Evolutionary conservation across 2,329 filamentous ascomycete species (phyloP), one percentile per base, ranked within the genome.

Genomic region (Rhynchosporium graminicola): DNA sequence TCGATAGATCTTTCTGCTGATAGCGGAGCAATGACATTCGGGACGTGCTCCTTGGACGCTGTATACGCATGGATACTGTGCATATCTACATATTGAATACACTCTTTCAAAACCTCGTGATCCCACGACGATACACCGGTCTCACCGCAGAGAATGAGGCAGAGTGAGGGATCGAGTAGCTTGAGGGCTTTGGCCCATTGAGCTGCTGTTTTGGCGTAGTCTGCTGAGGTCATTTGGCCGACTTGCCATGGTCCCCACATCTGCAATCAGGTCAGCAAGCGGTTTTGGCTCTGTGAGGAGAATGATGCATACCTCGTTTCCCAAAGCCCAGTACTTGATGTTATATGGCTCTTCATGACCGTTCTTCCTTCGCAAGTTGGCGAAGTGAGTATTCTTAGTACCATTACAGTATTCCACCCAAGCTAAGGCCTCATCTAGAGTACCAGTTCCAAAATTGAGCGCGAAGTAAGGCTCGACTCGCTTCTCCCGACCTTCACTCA

Each of bases 321-420:
- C 91, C 31, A 95, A 83, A 1, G 89, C 90, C 91, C 91, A 95
- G 80, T 93, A 94, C 77, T 91, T 92, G 70, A 93, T 84, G 63
- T 87, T 87, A 77, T 94, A 94, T 4, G 91, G 91, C 76, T 92
- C 84, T 61, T 87, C 81, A 38, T 84, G 87, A 10, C 91, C 91
- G 76, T 95, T 88, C 69, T 88, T 82, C 12, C 91, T 83, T 38
- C 91, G 86, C 56, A 93, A 80, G 73, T 94, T 93, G 65, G 91
- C 91, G 74, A 92, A 95, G 79, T 94, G 83, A 9, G 89, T 93
- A 75, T 93, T 83, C 60, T 82, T 80, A n/a, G 82, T 84, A 2
- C 86, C 87, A 77, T 95, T 95, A 80, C 91, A 95, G 79, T 95
- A 95, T 73, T 95, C 91, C 26, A 95, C 80, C 91, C 91, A 95